Base-by-base conservation (phyloP, 2,329 filamentous ascomycete species). In the Ilyonectria destructans region DNA sequence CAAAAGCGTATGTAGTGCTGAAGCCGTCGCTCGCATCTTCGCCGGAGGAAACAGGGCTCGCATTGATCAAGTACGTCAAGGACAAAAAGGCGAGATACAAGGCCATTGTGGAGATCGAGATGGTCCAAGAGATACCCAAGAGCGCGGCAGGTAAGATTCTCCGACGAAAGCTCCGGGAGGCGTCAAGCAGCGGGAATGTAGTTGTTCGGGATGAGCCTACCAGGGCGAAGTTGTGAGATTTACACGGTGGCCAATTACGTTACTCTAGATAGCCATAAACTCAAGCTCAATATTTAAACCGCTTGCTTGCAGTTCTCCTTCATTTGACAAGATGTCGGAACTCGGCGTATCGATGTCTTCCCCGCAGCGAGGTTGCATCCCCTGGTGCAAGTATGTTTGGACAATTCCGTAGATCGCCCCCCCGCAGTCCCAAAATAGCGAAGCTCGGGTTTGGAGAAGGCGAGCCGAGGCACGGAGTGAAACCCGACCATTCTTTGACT, bases 51-150 rank as follows among this genome's bases (percentile, higher is more conserved):
- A 29, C 6, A 0, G 64, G 29, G 1, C 17, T 19, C 4, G 35
- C 52, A 10, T 13, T 67, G n/a, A 78, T 88, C 13, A 75, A 80
- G 12, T 90, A 86, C 77, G 85, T 91, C 5, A 82, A 82, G 68
- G 80, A 83, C 67, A 87, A 82, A 64, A 87, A 90, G 71, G 86
- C 88, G 2, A 82, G 85, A 46, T 83, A 89, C 72, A 90, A 90
- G 77, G 85, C 84, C 79, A 74, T 89, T n/a, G 82, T 82, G 46
- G 86, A 84, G 75, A 75, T 89, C 2, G 84, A 85, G 72, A 86
- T 89, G 65, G 79, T 86, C 0, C 78, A 83, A 9, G 83, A 81
- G 54, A 87, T 92, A 33, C 89, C 89, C 0, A 91, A 91, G 82
- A 89, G 86, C 73, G 83, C 88, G 1, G 86, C 85, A 61, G 89